Base-by-base conservation (phyloP, 768 basidiomycete species). In the Pluteus cervinus region DNA sequence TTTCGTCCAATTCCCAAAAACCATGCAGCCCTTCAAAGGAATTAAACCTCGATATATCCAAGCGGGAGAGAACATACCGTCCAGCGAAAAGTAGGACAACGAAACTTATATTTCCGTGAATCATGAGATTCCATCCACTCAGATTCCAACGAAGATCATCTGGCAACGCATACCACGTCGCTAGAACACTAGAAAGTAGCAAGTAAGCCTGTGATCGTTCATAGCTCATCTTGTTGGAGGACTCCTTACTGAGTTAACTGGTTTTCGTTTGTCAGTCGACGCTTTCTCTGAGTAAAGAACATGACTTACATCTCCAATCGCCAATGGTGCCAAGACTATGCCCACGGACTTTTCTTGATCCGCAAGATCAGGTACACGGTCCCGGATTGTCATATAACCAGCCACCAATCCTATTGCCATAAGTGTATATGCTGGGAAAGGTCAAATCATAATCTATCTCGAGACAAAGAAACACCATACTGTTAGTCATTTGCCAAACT, bases 91-190 rank as follows among this genome's bases (percentile, higher is more conserved):
- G 63, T 28, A 81, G 53, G 18, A 76, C 32, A 16, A 73, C 69
- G 40, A 76, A 63, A 3, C 81, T 77, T 50, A 86, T 79, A 49
- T 87, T 89, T 22, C 85, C 86, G 46, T 87, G 85, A 0, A 77
- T 82, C 66, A 74, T 80, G 20, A 66, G 52, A 55, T 86, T 87
- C 86, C 85, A 89, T 10, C 52, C 48, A 6, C 53, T 53, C 23
- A 73, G 61, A 20, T 64, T 59, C 41, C 66, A 78, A 33, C 66
- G 68, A 44, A 84, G 55, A 17, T 73, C 62, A 24, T 57, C 47
- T 1, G 86, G 86, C 20, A 86, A 69, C 6, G 71, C 71, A 26
- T 74, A 37, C 48, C 76, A 69, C 11, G 79, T 76, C 22, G 65
- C 68, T 12, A 61, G 50, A 44, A 87, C 71, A 51, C 86, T 87